Conservation (phyloP, 73 alveolate genomes). For the Paramecium pentaurelia region DNA sequence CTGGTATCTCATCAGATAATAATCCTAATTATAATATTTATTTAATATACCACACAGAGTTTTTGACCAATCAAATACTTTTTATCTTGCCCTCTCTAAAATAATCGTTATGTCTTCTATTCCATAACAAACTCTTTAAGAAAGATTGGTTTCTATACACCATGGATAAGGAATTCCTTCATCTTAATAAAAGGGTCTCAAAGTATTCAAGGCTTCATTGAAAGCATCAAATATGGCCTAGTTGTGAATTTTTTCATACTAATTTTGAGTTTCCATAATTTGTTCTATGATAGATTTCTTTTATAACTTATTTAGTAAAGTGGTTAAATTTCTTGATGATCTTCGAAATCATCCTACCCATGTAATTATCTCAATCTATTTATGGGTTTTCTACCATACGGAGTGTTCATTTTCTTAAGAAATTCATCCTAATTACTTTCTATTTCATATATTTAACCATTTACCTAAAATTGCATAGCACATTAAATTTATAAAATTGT, state of each 20-base stretch:
- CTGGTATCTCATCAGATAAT: constrained; percentile 32
- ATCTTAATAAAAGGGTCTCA: constrained; percentile 43
- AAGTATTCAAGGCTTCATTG: constrained; percentile 48
- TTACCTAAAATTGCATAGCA: neutral
- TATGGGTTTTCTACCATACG: constrained; percentile 46
- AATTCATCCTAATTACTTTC: constrained; percentile 26
- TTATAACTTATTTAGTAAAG: neutral
- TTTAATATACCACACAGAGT: constrained; percentile 25
- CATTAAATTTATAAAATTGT: neutral
- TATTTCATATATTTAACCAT: neutral
- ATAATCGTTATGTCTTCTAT: neutral
- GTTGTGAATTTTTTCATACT: constrained; percentile 48
- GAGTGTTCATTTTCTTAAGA: constrained; percentile 24
- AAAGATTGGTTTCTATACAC: neutral
- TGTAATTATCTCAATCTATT: constrained; percentile 41
- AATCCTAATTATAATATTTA: neutral
- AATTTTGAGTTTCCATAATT: neutral
- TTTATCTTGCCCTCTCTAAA: constrained; percentile 31
- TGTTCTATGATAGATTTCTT: neutral
- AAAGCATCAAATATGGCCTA: constrained; percentile 53
- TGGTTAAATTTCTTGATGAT: neutral
- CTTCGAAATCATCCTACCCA: constrained; percentile 49
- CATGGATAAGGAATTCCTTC: constrained; percentile 56
- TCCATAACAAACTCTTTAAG: neutral
- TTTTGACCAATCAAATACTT: constrained; percentile 41